These are phyloP conservation scores for Giardia muris DNA, from an alignment of 208 protist species.

Conservation along the genomic window DNA sequence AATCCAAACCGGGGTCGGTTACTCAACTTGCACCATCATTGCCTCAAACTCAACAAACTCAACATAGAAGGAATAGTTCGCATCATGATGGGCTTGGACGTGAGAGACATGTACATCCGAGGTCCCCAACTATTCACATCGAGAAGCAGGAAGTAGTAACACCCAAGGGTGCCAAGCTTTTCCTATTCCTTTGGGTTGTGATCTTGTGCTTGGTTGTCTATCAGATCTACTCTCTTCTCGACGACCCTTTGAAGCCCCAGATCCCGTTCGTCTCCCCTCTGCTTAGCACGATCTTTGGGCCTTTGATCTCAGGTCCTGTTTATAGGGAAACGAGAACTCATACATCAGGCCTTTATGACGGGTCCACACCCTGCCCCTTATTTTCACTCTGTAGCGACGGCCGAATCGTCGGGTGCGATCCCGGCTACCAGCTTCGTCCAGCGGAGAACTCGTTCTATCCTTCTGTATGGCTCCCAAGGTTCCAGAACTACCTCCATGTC, in stretches of 20 bases:
- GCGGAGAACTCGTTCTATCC: not conserved
- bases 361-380: not conserved
- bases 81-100: not conserved
- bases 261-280: not conserved
- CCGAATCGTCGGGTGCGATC: not conserved
- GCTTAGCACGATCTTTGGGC: not conserved
- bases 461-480: not conserved
- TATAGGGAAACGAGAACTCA: not conserved
- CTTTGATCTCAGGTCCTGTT: not conserved
- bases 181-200: not conserved
- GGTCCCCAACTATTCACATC: not conserved
- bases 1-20: not conserved
- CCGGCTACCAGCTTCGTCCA: not conserved
- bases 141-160: not conserved
- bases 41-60: not conserved
- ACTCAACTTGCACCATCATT: not conserved
- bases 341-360: not conserved
- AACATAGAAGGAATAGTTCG: not conserved
- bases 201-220: not conserved
- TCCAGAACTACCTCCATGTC: not conserved
- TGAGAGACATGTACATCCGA: not conserved
- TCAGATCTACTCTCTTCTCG: not conserved
- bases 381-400: not conserved
- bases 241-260: not conserved
- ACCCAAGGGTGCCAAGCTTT: not conserved